phyloP scores from a whole-genome alignment of 1,284 basidiomycete genomes.

The Ustilago cynodontis region DNA sequence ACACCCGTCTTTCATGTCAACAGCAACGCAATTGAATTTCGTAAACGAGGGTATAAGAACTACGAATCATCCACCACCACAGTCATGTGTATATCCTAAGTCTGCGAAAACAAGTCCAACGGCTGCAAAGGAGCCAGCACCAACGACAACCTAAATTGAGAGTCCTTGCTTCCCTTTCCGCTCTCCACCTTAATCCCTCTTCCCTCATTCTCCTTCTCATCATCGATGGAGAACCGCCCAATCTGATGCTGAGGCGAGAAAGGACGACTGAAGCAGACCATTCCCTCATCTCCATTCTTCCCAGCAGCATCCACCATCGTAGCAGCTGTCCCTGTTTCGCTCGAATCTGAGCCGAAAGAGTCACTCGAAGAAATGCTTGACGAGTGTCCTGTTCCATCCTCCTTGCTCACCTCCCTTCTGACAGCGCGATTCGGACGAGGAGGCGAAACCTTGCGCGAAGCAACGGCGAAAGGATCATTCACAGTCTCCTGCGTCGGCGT shows the following conservation, averaged over 20 bases:
- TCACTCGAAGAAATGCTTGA: constrained; percentile 17
- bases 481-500: constrained; percentile 21
- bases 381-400: neutral
- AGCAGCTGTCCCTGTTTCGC: neutral
- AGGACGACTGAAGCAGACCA: constrained; percentile 13
- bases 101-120: constrained; percentile 12
- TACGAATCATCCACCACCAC: neutral
- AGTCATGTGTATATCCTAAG: neutral
- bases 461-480: neutral
- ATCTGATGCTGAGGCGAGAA: neutral
- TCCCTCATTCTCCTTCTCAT: neutral
- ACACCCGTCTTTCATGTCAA: neutral
- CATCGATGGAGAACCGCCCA: neutral
- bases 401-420: neutral
- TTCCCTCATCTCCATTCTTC: neutral
- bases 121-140: constrained; percentile 23
- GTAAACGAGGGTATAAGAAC: constrained; percentile 2
- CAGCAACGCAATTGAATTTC: neutral
- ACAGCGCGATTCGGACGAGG: neutral
- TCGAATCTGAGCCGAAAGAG: constrained; percentile 9
- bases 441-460: neutral
- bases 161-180: neutral
- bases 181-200: neutral
- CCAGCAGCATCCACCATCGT: neutral
- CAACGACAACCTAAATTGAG: constrained; percentile 14